Evolutionary conservation across 169 alveolate genomes (phyloP).

Genomic region (Plasmodium falciparum): DNA sequence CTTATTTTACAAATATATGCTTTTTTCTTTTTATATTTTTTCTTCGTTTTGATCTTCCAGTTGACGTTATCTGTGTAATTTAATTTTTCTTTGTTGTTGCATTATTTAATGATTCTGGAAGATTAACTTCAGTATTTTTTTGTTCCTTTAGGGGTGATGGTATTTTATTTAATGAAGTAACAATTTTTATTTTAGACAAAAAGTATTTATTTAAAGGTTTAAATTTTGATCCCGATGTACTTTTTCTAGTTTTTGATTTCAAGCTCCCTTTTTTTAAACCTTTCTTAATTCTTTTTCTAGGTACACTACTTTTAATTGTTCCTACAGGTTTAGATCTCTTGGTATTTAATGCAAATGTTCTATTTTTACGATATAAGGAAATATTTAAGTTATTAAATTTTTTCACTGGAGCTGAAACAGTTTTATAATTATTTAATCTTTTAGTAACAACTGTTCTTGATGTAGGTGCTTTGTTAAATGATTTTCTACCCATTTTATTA

Average conservation of each 20-base stretch:
- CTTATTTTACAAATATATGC: background rate
- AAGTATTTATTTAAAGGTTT: conserved; percentile 62
- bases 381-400: conserved; percentile 61
- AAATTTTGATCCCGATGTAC: conserved; percentile 44
- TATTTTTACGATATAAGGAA: conserved; percentile 66
- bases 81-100: background rate
- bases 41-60: background rate
- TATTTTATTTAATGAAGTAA: conserved; percentile 69
- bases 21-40: conserved; percentile 5
- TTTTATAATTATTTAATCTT: conserved; percentile 50
- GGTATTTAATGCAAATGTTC: conserved; percentile 16
- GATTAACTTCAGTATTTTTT: conserved; percentile 73
- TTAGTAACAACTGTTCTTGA: conserved; percentile 40
- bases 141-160: conserved; percentile 76
- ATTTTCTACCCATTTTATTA: conserved; percentile 45
- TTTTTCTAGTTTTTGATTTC: conserved; percentile 27
- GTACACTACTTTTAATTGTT: conserved; percentile 47
- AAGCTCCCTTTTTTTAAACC: conserved; percentile 30
- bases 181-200: conserved; percentile 74
- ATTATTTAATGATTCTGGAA: conserved; percentile 72
- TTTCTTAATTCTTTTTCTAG: conserved; percentile 17
- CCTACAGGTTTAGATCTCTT: conserved; percentile 28
- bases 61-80: background rate
- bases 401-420: conserved; percentile 8
- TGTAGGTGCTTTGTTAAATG: conserved; percentile 39